Conservation (phyloP, 73 alveolate genomes). For the Paramecium bursaria region DNA sequence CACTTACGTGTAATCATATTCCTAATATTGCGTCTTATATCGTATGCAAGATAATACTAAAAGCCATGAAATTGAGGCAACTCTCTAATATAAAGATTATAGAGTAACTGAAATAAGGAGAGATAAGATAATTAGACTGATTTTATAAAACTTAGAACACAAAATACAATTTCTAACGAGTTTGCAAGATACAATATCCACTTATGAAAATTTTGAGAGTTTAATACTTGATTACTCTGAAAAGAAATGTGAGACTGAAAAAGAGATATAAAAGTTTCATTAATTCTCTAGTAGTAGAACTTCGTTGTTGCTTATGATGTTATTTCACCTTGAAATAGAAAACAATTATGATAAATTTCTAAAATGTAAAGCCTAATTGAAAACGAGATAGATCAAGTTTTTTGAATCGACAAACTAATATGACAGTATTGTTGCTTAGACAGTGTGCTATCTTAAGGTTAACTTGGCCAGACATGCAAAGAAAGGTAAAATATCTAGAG, state of each 20-base stretch:
- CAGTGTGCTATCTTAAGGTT: constrained; percentile 21
- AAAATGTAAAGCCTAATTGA: constrained; percentile 4
- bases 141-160: constrained; percentile 5
- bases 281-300: constrained; percentile 29
- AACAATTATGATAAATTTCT: constrained; percentile 39
- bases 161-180: constrained; percentile 5
- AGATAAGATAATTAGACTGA: constrained; percentile 2
- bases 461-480: constrained; percentile 43
- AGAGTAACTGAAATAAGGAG: constrained; percentile 48
- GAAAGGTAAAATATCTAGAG: constrained; percentile 44
- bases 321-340: not conserved
- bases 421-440: not conserved
- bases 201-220: not conserved
- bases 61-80: constrained; percentile 6
- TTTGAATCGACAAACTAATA: not conserved
- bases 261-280: constrained; percentile 14
- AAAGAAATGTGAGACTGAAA: not conserved
- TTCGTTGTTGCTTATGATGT: constrained; percentile 10
- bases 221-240: not conserved
- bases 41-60: not conserved
- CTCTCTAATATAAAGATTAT: constrained; percentile 41
- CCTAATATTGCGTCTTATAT: not conserved
- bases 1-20: not conserved
- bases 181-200: not conserved
- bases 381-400: constrained; percentile 19